Evolutionary conservation across 208 protist species (phyloP).

Genomic region (Leishmania martiniquensis): DNA sequence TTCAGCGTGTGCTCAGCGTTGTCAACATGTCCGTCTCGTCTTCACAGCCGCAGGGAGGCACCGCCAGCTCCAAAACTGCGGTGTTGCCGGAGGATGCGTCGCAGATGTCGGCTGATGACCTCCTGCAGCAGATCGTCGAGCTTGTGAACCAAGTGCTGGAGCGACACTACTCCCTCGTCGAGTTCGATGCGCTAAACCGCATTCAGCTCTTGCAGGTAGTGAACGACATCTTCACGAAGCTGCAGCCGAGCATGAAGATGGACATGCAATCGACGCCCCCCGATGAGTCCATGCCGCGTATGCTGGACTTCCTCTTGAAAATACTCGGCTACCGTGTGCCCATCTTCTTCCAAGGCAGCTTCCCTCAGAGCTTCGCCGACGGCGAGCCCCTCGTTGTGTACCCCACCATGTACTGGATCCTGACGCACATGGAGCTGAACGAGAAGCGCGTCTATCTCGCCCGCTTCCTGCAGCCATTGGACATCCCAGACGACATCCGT

Average conservation of each 20-base stretch:
- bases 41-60: conserved; percentile 15
- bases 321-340: conserved; percentile 87
- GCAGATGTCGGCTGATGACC: conserved; percentile 62
- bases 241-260: conserved; percentile 65
- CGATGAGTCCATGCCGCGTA: conserved; percentile 53
- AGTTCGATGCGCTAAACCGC: conserved; percentile 79
- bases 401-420: conserved; percentile 89
- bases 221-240: conserved; percentile 81
- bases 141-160: conserved; percentile 74
- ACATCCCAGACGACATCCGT: conserved; percentile 86
- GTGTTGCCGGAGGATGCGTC: conserved; percentile 18
- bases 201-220: conserved; percentile 82
- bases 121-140: conserved; percentile 85
- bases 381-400: conserved; percentile 88
- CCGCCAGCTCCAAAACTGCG: conserved; percentile 3
- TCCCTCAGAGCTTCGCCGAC: conserved; percentile 72
- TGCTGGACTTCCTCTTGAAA: conserved; percentile 85
- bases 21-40: conserved; percentile 19
- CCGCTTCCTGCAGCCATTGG: conserved; percentile 83
- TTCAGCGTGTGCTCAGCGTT: neutral
- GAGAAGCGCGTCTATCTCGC: conserved; percentile 92
- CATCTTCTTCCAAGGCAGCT: conserved; percentile 67
- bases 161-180: conserved; percentile 83
- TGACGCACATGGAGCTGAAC: conserved; percentile 87
- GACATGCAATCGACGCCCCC: conserved; percentile 54